These are phyloP conservation scores for Asparagopsis taxiformis DNA, from an alignment of 31 red algal species.

Conservation along the genomic window DNA sequence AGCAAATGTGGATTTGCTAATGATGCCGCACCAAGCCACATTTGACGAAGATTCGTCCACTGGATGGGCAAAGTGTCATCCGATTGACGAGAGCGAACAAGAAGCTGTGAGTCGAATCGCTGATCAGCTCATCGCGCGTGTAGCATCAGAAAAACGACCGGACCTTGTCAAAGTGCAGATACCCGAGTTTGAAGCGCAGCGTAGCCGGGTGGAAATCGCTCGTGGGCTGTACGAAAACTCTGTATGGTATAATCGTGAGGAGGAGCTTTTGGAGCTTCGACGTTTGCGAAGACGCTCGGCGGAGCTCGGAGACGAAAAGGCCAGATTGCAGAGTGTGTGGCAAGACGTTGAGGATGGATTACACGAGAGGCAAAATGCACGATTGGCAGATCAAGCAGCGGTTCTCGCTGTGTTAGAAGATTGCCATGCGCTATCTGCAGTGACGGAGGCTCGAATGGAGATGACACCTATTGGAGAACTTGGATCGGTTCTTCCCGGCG, in stretches of 20 bases:
- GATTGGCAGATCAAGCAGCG: conserved; percentile 14
- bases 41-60: conserved; percentile 45
- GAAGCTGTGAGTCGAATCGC: conserved; percentile 33
- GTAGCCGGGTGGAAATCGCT: conserved; percentile 4
- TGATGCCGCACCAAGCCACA: conserved; percentile 64
- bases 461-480: conserved; percentile 70
- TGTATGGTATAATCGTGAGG: conserved; percentile 49
- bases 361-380: conserved; percentile 21
- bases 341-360: conserved; percentile 27
- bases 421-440: conserved; percentile 40
- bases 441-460: conserved; percentile 31
- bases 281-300: conserved; percentile 28
- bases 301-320: conserved; percentile 49
- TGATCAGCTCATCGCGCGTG: conserved; percentile 52
- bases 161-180: conserved; percentile 7
- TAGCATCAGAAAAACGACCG: conserved; percentile 30
- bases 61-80: conserved; percentile 35
- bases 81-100: conserved; percentile 42
- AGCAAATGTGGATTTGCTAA: conserved; percentile 50
- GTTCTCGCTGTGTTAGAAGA: conserved; percentile 71
- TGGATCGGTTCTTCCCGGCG: conserved; percentile 47
- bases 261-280: conserved; percentile 29
- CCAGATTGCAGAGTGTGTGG: conserved; percentile 11
- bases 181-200: conserved; percentile 56
- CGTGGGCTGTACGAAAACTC: conserved; percentile 17